phyloP scores from a whole-genome alignment of 2,329 filamentous ascomycete species.

The Fusarium domesticum region DNA sequence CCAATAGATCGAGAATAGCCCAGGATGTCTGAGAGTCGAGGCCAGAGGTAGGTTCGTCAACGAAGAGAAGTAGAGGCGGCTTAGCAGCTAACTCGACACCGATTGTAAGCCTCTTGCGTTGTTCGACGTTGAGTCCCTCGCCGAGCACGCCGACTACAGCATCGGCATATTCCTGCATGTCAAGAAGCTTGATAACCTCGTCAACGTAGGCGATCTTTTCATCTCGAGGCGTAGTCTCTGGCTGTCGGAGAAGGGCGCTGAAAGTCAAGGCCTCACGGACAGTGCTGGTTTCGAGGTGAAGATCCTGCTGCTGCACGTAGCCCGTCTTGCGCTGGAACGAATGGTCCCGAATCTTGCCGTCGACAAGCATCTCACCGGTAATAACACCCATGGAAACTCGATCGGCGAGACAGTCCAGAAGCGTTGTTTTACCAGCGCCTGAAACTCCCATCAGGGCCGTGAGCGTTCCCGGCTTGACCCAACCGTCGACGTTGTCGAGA shows the following conservation, averaged over 20 bases:
- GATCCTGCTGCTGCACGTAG: conserved; percentile 68
- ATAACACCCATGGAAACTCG: conserved; percentile 72
- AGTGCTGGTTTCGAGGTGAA: conserved; percentile 43
- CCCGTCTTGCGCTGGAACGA: conserved; percentile 71
- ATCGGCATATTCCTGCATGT: conserved; percentile 55
- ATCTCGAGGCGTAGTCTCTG: conserved; percentile 39
- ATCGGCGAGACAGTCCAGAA: conserved; percentile 62
- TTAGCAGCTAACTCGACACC: conserved; percentile 47
- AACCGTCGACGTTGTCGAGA: conserved; percentile 68
- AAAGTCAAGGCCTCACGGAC: conserved; percentile 42
- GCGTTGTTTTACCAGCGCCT: conserved; percentile 59
- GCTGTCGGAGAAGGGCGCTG: conserved; percentile 45
- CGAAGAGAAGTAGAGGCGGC: conserved; percentile 48
- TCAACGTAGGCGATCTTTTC: conserved; percentile 54
- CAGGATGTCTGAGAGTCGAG: conserved; percentile 62
- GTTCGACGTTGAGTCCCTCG: conserved; percentile 48
- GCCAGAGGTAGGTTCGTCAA: conserved; percentile 54
- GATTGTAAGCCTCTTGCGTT: conserved; percentile 51
- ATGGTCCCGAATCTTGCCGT: conserved; percentile 61
- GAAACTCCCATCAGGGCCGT: conserved; percentile 64
- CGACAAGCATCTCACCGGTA: conserved; percentile 66
- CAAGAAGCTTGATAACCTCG: conserved; percentile 51
- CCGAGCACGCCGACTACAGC: conserved; percentile 48
- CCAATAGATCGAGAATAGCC: conserved; percentile 68
- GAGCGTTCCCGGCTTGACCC: conserved; percentile 71